Evolutionary conservation across 2,329 filamentous ascomycete species (phyloP).

Genomic region (Cylindrodendrum hubeiense): DNA sequence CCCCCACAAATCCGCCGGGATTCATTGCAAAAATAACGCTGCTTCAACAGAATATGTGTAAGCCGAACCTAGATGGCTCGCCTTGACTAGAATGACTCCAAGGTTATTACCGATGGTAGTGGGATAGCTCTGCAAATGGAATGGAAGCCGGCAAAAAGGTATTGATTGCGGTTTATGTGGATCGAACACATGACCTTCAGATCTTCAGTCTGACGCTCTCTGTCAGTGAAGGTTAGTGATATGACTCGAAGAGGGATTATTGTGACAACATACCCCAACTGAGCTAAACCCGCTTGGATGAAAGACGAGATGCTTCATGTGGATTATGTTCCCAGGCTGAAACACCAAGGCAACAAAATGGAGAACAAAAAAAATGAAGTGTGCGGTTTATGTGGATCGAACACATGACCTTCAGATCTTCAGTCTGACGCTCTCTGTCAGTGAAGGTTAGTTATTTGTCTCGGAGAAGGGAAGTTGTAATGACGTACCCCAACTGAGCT

Average conservation of each 20-base stretch:
- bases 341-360: not conserved
- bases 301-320: not conserved
- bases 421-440: constrained; percentile 23
- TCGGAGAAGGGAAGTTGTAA: not conserved
- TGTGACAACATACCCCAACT: constrained; percentile 21
- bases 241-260: not conserved
- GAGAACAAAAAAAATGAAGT: constrained; percentile 2
- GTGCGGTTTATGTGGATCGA: constrained; percentile 29
- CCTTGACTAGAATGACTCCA: no score
- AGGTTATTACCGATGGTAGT: not conserved
- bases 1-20: not conserved
- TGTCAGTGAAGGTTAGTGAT: constrained; percentile 25
- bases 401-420: constrained; percentile 29
- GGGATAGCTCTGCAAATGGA: no score
- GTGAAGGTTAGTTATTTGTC: constrained; percentile 8
- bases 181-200: constrained; percentile 30
- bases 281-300: constrained; percentile 26
- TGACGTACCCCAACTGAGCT: constrained; percentile 27
- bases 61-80: no score
- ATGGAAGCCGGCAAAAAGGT: constrained; percentile 7
- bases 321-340: not conserved
- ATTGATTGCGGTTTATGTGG: constrained; percentile 21
- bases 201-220: constrained; percentile 29
- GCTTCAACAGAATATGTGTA: not conserved
- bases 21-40: not conserved